A percentile compares a stretch with the other conserved stretches of the same genome.
These are phyloP conservation scores for Tulasnella sp. DNA, from an alignment of 768 basidiomycete genomes.

Conservation along the genomic window DNA sequence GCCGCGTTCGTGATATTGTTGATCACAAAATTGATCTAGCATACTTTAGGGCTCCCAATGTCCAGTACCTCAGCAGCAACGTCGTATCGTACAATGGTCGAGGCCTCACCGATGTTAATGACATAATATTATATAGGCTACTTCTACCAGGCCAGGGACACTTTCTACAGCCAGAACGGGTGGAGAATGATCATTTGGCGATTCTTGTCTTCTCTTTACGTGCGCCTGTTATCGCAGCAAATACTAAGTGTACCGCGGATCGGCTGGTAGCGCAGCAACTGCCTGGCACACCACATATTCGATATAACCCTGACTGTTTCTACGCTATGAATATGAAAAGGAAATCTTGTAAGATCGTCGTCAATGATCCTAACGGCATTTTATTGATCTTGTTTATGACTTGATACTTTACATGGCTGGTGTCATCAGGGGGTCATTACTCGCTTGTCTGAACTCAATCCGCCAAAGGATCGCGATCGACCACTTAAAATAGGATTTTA, in stretches of 20 bases:
- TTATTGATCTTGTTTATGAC: background rate
- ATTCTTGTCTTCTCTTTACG: too few relatives aligned
- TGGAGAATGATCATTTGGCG: too few relatives aligned
- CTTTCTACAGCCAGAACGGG: background rate
- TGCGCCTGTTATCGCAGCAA: too few relatives aligned
- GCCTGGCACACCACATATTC: background rate
- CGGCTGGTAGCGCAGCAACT: too few relatives aligned
- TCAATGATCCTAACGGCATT: background rate
- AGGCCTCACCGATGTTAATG: background rate
- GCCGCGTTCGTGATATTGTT: too few relatives aligned
- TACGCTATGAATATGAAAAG: conserved; percentile 5
- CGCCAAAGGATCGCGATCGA: conserved; percentile 6
- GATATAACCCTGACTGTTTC: background rate
- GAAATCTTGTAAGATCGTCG: conserved; percentile 10
- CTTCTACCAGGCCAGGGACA: conserved; percentile 5
- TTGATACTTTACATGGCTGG: conserved; percentile 4
- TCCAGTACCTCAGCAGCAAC: background rate
- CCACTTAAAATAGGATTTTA: too few relatives aligned
- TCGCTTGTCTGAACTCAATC: background rate
- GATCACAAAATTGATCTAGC: too few relatives aligned
- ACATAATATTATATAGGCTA: background rate
- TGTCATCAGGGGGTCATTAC: background rate
- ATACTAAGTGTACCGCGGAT: too few relatives aligned
- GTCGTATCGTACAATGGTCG: background rate
- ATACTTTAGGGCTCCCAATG: background rate